Evolutionary conservation across 2,329 filamentous ascomycete genomes (phyloP), one percentile per base, ranked within the genome.

Genomic region (Ascomycota sp.): DNA sequence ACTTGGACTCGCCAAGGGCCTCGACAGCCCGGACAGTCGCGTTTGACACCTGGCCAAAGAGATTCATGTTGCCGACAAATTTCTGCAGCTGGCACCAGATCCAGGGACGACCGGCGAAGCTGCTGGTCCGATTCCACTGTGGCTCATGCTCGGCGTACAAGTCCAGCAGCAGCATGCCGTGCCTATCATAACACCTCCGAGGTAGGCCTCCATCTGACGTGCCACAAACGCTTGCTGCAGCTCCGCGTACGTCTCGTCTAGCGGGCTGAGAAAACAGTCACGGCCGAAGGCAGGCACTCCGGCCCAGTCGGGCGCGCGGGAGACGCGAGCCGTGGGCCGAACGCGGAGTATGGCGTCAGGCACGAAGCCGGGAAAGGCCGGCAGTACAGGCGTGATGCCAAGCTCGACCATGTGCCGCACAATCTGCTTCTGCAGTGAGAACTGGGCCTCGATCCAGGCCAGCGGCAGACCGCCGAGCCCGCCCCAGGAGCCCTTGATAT

Each of bases 1-100:
- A 55, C 4, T 41, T 43, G 0, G 57, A 57, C 19, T 51, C 48
- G 1, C 42, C 37, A 1, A 61, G 43, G 0, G 61, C 61, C 24
- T 51, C 44, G n/a, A 61, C 51, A 0, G 59, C 48, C 33, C 58
- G 56, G 24, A 52, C 42, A 0, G 61, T 65, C 6, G 64, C 37
- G 24, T 63, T 63, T 32, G 51, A 42, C 11, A 65, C 48, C 35
- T 64, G 61, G 2, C 61, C 61, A 34, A 64, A 63, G 2, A 65
- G 35, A 1, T 58, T 60, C 47, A 55, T 51, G 36, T 57, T 63
- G 11, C 55, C 57, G 5, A 61, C 61, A 33, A 58, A 65, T 34
- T 54, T 51, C 36, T 65, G 62, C 6, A 66, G 42, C 36, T 64
- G 47, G 36, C 60, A 64, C 62, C 62, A 65, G 23, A 65, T 55